phyloP scores from a whole-genome alignment of 2,329 filamentous ascomycete genomes.

The Pyricularia sp. region DNA sequence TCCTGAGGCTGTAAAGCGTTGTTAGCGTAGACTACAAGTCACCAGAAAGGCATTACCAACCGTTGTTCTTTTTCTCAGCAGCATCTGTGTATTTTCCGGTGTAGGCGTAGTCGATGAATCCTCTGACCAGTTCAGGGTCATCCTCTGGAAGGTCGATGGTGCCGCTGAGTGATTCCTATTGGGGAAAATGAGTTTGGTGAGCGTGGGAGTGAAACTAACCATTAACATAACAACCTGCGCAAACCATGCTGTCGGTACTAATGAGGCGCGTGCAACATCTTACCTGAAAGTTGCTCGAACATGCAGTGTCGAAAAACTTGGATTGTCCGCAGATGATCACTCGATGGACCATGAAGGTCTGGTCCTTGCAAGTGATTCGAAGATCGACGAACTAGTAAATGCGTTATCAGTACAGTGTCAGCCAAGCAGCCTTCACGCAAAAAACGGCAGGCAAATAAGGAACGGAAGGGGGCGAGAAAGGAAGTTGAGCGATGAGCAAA shows the following conservation, averaged over 20 bases:
- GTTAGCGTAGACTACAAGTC: too few species aligned
- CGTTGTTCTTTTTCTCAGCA: too few species aligned
- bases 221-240: too few species aligned
- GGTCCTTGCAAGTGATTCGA: background rate
- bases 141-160: background rate
- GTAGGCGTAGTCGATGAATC: background rate
- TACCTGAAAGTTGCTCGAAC: background rate
- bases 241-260: too few species aligned
- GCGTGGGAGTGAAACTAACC: background rate
- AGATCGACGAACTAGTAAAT: background rate
- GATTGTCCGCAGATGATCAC: background rate
- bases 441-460: too few species aligned
- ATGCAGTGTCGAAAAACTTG: background rate
- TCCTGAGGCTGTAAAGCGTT: too few species aligned
- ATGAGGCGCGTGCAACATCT: background rate
- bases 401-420: background rate
- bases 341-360: background rate
- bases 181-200: background rate
- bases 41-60: too few species aligned
- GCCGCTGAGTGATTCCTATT: background rate
- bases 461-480: too few species aligned
- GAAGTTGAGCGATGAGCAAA: too few species aligned
- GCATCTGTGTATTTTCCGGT: background rate
- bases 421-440: too few species aligned
- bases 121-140: background rate